Evolutionary conservation across 768 basidiomycete species (phyloP).

Genomic region (Hericium erinaceus): DNA sequence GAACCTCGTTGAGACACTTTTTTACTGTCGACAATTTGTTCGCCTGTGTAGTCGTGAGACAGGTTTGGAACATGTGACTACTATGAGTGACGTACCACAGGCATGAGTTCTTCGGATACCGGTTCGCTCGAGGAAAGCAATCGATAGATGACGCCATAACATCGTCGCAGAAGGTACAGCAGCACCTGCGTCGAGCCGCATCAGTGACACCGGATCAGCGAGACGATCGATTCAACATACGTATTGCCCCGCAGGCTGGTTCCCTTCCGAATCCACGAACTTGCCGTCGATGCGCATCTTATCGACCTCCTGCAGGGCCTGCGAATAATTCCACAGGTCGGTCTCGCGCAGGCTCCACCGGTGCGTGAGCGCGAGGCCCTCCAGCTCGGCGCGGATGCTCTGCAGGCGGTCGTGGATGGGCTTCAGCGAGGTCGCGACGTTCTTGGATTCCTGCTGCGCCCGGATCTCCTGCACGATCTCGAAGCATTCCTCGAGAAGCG

Average conservation of each 20-base stretch:
- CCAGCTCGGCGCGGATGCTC: slow-evolving; percentile 80
- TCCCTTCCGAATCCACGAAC: slow-evolving; percentile 91
- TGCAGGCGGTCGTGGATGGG: slow-evolving; percentile 89
- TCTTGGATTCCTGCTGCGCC: slow-evolving; percentile 82
- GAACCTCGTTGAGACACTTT: slow-evolving; percentile 92
- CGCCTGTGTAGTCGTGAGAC: slow-evolving; percentile 43
- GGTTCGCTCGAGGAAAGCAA: slow-evolving; percentile 93
- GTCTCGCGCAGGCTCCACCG: slow-evolving; percentile 96
- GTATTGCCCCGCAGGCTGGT: slow-evolving; percentile 89
- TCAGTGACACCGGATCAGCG: background rate
- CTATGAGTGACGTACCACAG: slow-evolving; percentile 49
- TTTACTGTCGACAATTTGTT: slow-evolving; percentile 96
- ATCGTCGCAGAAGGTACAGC: slow-evolving; percentile 85
- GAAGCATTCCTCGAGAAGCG: slow-evolving; percentile 93
- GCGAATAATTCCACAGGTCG: slow-evolving; percentile 87
- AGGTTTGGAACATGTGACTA: background rate
- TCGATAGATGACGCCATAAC: slow-evolving; percentile 93
- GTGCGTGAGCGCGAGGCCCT: slow-evolving; percentile 88
- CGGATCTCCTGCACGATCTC: slow-evolving; percentile 94
- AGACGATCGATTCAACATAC: slow-evolving; percentile 36
- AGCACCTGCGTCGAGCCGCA: slow-evolving; percentile 52
- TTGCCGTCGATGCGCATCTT: slow-evolving; percentile 96
- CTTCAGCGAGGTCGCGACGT: slow-evolving; percentile 77
- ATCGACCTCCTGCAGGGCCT: slow-evolving; percentile 92
- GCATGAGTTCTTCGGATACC: slow-evolving; percentile 97